Evolutionary conservation across 163 green algal genomes (phyloP), one percentile per base, ranked within the genome.

Genomic region (Trebouxia gelatinosa): DNA sequence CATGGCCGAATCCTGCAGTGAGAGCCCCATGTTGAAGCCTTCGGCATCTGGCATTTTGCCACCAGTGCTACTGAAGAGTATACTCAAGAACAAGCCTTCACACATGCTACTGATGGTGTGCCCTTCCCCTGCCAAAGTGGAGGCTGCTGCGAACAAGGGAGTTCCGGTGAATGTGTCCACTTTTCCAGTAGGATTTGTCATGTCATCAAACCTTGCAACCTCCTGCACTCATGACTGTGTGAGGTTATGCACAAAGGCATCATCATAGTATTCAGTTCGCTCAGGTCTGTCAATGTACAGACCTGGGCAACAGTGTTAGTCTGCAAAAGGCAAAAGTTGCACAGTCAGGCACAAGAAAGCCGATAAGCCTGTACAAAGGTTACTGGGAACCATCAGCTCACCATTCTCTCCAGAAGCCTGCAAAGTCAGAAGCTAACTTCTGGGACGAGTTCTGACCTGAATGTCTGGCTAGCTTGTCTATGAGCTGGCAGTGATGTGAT

Each of bases 61-160:
- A 66, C 57, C 57, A 66, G n/a, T 66, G 57, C 57, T 66, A 28
- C 57, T 66, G n/a, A 66, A 66, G 26, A 66, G 57, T 66, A 66
- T 66, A 66, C 57, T 66, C n/a, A 66, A 66, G 57, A 66, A 66
- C 57, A 66, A 66, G 57, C 57, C 57, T 66, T 66, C 57, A 37
- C 57, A 66, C 57, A 66, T 66, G 57, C 57, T 66, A 28, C 57
- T 66, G 57, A 66, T 66, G 57, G 57, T 66, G 57, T 66, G 57
- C 57, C n/a, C 57, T 66, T 28, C 57, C 57, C 57, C 57, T 38
- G 57, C 57, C 57, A 66, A 66, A 66, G 57, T 66, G 57, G 57
- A 66, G 35, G 57, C 57, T 66, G 57, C 57, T 66, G 57, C 57
- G 37, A 66, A 66, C 57, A 66, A 38, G 57, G 57, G 57, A 66